phyloP scores from a whole-genome alignment of 2,329 filamentous ascomycete species.

The Cladosporium sp. region DNA sequence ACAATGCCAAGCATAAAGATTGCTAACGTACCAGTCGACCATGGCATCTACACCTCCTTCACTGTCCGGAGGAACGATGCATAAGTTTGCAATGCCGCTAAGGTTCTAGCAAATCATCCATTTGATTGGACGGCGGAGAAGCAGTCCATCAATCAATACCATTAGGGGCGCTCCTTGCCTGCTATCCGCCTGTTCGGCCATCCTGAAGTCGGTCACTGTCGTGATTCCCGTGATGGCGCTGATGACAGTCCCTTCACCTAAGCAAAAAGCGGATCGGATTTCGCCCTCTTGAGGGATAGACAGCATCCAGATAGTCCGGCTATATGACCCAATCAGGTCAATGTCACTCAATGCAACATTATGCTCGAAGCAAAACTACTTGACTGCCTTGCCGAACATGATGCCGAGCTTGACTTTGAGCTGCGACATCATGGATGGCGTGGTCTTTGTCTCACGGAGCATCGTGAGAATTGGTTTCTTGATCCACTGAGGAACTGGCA shows the following conservation, averaged over 20 bases:
- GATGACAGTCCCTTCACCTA: slow-evolving; percentile 52
- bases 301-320: slow-evolving; percentile 52
- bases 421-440: slow-evolving; percentile 48
- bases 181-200: slow-evolving; percentile 49
- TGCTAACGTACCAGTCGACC: slow-evolving; percentile 10
- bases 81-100: slow-evolving; percentile 25
- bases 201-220: slow-evolving; percentile 51
- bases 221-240: slow-evolving; percentile 51
- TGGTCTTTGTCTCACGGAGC: slow-evolving; percentile 29
- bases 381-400: slow-evolving; percentile 48
- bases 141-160: slow-evolving; percentile 50
- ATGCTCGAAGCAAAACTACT: slow-evolving; percentile 44
- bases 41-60: slow-evolving; percentile 11
- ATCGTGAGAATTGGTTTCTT: slow-evolving; percentile 5
- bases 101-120: slow-evolving; percentile 23
- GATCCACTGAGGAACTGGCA: slow-evolving; percentile 8
- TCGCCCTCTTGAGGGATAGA: slow-evolving; percentile 46
- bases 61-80: slow-evolving; percentile 20
- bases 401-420: slow-evolving; percentile 54
- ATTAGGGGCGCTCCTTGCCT: slow-evolving; percentile 51
- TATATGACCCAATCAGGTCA: slow-evolving; percentile 51
- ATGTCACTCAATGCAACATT: slow-evolving; percentile 43
- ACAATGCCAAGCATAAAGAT: neutral
- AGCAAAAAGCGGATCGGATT: slow-evolving; percentile 45
- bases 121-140: slow-evolving; percentile 35